Base-by-base conservation (phyloP, 768 basidiomycete genomes). In the Mycena galericulata region DNA sequence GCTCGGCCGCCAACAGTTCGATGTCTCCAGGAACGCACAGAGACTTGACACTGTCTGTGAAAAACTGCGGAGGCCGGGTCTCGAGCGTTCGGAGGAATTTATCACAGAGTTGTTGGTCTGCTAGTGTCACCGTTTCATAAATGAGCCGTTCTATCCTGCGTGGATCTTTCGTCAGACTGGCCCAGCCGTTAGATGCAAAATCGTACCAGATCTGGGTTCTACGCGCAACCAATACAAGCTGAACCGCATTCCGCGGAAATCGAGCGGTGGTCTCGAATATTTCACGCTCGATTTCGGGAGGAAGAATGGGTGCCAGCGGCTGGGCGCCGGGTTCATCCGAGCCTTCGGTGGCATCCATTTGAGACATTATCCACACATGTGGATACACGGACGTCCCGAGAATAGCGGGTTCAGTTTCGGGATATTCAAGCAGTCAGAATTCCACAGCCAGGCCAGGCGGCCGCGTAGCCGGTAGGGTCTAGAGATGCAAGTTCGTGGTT, bases 11-110 rank as follows among this genome's bases (percentile, higher is more conserved):
- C 15, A 57, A 27, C n/a, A 45, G 54, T 9, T 62, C 43, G 29
- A 76, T 74, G 58, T 76, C 74, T 27, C 71, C 72, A 22, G 74
- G 75, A 32, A 75, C 73, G 54, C 77, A 76, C 6, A 78, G 69
- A 8, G 74, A 76, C 41, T 75, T 76, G 55, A 78, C 77, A 30
- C 63, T 63, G n/a, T 53, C 68, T 20, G 68, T 27, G 46, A 76
- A 76, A 41, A 76, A 75, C 26, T 67, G 67, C 15, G 66, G 30
- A 8, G 73, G 73, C 22, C 74, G 70, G 22, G 30, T 55, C 9
- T 74, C 62, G 38, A 75, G 56, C 14, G 70, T 58, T 36, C 69
- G 69, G 30, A 75, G 57, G 50, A 78, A 75, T 22, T 61, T 55
- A 17, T 63, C 32, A 57, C 72, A 75, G 14, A 75, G 7, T 20